Evolutionary conservation across 768 basidiomycete species (phyloP).

Genomic region (Lanmaoa pseudosensibilis): DNA sequence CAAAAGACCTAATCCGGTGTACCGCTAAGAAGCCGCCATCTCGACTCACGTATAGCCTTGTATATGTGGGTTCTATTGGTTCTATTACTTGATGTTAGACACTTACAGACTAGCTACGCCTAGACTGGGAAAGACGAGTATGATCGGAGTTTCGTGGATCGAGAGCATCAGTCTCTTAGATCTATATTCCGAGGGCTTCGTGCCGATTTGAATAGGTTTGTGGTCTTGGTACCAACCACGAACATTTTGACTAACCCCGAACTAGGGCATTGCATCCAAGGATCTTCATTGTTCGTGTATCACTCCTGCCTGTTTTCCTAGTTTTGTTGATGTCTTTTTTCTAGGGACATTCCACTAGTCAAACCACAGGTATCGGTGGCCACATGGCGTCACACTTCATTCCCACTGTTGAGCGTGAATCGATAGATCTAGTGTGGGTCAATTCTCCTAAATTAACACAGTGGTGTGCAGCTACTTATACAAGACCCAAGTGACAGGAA

Average conservation of each 20-base stretch:
- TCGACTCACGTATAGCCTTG: slow-evolving; percentile 2
- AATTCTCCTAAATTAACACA: too few relatives aligned
- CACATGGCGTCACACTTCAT: slow-evolving; percentile 13
- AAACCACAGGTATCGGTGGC: slow-evolving; percentile 12
- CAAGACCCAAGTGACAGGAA: neutral
- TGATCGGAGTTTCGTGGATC: neutral
- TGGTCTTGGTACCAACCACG: neutral
- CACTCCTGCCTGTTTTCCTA: too few relatives aligned
- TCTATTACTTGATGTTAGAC: neutral
- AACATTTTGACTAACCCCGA: slow-evolving; percentile 1
- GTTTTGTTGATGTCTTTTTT: neutral
- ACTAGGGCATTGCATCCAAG: slow-evolving; percentile 60
- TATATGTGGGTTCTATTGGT: slow-evolving; percentile 6
- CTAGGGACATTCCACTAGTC: slow-evolving; percentile 15
- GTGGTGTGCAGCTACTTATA: neutral
- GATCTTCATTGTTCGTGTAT: slow-evolving; percentile 71
- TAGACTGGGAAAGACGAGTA: slow-evolving; percentile 8
- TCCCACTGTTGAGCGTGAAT: slow-evolving; percentile 14
- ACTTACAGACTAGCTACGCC: neutral
- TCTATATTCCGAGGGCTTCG: slow-evolving; percentile 7
- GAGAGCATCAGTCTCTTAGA: neutral
- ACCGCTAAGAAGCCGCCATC: neutral
- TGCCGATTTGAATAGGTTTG: slow-evolving; percentile 15
- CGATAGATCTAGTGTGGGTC: slow-evolving; percentile 10
- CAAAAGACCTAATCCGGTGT: neutral